phyloP scores from a whole-genome alignment of 345 rosid species.

The Melaleuca alternifolia region DNA sequence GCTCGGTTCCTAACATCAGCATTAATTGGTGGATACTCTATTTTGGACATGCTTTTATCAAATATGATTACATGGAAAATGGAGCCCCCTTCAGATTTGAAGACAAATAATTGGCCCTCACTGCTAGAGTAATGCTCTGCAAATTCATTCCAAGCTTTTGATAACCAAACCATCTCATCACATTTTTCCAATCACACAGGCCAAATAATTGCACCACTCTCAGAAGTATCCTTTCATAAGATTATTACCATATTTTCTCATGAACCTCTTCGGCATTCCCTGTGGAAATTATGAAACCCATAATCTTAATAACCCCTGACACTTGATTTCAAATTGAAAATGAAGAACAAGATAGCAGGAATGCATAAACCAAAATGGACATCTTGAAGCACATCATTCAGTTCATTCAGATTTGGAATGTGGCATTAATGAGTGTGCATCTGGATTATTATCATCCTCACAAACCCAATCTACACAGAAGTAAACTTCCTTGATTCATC shows the following conservation, averaged over 20 bases:
- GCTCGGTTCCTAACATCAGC: not conserved
- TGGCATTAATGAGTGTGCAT: not conserved
- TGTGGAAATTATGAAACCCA: not conserved
- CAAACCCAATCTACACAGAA: not conserved
- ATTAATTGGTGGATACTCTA: accelerated
- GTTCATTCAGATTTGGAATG: too few relatives aligned
- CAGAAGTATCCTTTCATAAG: not conserved
- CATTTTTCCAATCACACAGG: not conserved
- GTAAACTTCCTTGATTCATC: not conserved
- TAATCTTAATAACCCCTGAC: not conserved
- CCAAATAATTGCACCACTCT: not conserved
- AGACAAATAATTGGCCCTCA: not conserved
- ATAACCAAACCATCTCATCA: too few relatives aligned
- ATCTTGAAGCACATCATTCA: not conserved
- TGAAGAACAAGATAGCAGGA: not conserved
- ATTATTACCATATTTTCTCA: not conserved
- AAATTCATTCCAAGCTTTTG: too few relatives aligned
- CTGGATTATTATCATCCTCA: not conserved
- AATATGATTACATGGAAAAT: not conserved
- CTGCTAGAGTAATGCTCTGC: too few relatives aligned
- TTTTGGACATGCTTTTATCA: accelerated
- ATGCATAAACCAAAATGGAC: not conserved
- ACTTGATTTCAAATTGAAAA: not conserved
- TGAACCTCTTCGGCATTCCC: too few relatives aligned
- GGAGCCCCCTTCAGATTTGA: not conserved